A percentile compares a stretch with the other conserved stretches of the same genome.
Conservation (phyloP, 305 asterid species). For the Fraxinus greggii region DNA sequence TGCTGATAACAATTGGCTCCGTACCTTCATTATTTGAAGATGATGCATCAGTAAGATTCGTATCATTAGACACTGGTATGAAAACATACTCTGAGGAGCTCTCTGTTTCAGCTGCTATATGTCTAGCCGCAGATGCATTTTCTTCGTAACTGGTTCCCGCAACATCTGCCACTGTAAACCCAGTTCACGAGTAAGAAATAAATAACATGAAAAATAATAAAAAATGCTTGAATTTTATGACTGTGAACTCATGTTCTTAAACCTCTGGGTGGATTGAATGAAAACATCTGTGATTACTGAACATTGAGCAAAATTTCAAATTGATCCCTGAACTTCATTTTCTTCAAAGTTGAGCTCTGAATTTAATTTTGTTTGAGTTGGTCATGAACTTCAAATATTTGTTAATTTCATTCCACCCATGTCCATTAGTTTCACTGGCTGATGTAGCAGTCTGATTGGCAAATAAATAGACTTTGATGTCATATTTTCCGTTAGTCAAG, state of each 20-base stretch:
- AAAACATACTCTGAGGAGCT: conserved; percentile 24
- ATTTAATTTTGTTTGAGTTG: neutral
- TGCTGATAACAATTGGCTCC: conserved; percentile 23
- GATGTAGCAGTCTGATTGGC: neutral
- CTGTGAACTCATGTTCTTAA: neutral
- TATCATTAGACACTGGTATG: neutral
- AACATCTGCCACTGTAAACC: conserved; percentile 33
- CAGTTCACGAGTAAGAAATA: conserved; percentile 24
- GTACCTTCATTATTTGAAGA: conserved; percentile 18
- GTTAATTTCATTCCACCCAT: neutral
- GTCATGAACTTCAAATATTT: neutral
- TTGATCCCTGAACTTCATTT: neutral
- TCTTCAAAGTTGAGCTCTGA: neutral
- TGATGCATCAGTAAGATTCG: conserved; percentile 17
- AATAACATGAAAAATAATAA: conserved; percentile 20
- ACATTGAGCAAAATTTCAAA: neutral
- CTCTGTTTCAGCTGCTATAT: conserved; percentile 28
- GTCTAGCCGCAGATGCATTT: conserved; percentile 22
- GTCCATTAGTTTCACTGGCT: neutral
- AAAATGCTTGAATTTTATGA: conserved; percentile 2
- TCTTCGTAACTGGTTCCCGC: conserved; percentile 24
- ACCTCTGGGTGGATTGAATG: neutral
- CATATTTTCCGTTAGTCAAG: neutral
- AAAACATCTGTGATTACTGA: neutral
- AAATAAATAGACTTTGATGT: neutral